These are phyloP conservation scores for Blastomyces parvus DNA, from an alignment of 2,329 filamentous ascomycete genomes.

Conservation along the genomic window DNA sequence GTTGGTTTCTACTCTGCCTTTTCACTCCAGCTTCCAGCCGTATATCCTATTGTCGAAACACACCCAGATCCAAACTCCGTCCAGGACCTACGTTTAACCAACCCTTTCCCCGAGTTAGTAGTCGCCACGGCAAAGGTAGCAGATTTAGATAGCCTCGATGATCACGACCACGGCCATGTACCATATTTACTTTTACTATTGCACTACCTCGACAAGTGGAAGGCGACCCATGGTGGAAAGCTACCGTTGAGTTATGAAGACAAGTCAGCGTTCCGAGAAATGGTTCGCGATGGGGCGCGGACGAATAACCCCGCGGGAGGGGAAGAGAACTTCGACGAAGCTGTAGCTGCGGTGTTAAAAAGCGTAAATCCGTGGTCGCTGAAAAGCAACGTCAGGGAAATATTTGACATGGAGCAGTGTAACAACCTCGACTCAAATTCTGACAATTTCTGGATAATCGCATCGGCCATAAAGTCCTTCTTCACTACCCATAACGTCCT, in stretches of 20 bases:
- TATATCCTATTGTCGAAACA: conserved; percentile 88
- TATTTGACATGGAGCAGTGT: conserved; percentile 63
- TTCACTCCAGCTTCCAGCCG: conserved; percentile 63
- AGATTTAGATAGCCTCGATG: conserved; percentile 58
- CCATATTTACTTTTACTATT: conserved; percentile 78
- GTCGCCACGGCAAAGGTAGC: conserved; percentile 56
- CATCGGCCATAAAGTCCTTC: conserved; percentile 67
- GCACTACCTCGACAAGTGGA: conserved; percentile 76
- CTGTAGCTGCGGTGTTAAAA: conserved; percentile 75
- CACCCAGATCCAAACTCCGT: conserved; percentile 82
- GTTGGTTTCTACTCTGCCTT: conserved; percentile 88
- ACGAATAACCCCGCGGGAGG: conserved; percentile 69
- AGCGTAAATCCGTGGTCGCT: conserved; percentile 62
- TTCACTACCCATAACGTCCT: conserved; percentile 62
- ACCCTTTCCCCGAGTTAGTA: conserved; percentile 74
- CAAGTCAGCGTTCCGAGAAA: conserved; percentile 69
- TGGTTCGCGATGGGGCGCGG: conserved; percentile 58
- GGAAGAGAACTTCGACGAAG: conserved; percentile 96
- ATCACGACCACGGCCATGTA: conserved; percentile 82
- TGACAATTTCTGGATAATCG: conserved; percentile 80
- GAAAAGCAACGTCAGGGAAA: conserved; percentile 60
- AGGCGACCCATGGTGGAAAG: conserved; percentile 55
- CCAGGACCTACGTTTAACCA: conserved; percentile 72
- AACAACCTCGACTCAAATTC: conserved; percentile 38
- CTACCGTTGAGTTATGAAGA: conserved; percentile 69